Conservation (phyloP, 306 rosid genomes). For the Lathyrus oleraceus region DNA sequence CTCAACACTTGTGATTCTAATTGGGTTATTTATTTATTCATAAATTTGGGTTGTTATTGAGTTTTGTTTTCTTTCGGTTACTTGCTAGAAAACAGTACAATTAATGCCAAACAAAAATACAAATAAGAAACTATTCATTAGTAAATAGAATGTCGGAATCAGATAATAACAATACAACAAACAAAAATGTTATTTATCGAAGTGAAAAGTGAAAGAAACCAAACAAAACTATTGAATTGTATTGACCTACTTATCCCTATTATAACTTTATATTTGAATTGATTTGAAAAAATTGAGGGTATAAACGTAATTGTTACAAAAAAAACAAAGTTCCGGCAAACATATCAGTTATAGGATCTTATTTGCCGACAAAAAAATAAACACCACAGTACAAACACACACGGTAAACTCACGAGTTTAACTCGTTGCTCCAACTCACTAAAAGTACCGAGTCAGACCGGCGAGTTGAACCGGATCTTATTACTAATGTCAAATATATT, state of each 20-base stretch:
- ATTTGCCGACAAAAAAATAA: constrained; percentile 46
- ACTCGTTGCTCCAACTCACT: constrained; percentile 39
- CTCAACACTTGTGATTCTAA: constrained; percentile 35
- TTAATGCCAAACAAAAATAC: constrained; percentile 32
- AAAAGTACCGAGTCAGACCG: constrained; percentile 12
- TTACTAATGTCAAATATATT: too few relatives aligned
- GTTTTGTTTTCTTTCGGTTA: constrained; percentile 32
- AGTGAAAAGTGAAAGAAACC: constrained; percentile 30
- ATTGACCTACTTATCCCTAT: constrained; percentile 48
- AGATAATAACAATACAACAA: constrained; percentile 35
- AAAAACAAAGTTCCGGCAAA: constrained; percentile 38
- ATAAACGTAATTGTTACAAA: constrained; percentile 25
- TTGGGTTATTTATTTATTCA: constrained; percentile 6
- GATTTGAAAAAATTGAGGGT: constrained; percentile 16
- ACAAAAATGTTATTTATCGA: constrained; percentile 36
- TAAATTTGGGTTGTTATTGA: constrained; percentile 34
- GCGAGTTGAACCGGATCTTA: too few relatives aligned
- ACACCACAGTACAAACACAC: constrained; percentile 10
- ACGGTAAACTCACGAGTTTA: constrained; percentile 41
- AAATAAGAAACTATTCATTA: constrained; percentile 33
- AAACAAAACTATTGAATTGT: constrained; percentile 20
- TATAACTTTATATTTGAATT: background rate
- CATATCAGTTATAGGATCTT: constrained; percentile 24
- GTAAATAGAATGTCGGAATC: constrained; percentile 37
- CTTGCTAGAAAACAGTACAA: background rate